Conservation (phyloP, 805 yeast species). For the Wickerhamomyces chambardii region DNA sequence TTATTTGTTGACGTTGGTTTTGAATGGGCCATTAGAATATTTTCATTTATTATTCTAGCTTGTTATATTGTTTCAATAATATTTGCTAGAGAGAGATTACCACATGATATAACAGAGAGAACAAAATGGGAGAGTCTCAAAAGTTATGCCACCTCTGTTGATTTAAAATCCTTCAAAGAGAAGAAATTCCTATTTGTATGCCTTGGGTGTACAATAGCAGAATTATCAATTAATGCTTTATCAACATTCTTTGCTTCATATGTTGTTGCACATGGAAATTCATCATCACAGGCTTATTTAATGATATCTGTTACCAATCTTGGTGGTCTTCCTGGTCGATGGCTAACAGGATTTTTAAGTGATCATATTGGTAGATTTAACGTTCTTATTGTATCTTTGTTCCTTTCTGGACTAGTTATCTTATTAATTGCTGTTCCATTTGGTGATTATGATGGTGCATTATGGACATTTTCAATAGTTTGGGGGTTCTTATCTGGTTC, state of each 20-base stretch:
- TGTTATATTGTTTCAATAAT: constrained; percentile 16
- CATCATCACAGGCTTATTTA: constrained; percentile 25
- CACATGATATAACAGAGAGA: neutral
- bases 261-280: constrained; percentile 14
- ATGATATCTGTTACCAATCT: constrained; percentile 31
- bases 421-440: constrained; percentile 27
- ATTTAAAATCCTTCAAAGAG: constrained; percentile 32
- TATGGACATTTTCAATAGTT: constrained; percentile 32
- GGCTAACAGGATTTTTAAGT: constrained; percentile 22
- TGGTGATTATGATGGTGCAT: constrained; percentile 21
- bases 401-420: constrained; percentile 24
- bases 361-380: constrained; percentile 38
- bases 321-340: constrained; percentile 23
- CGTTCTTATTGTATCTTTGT: constrained; percentile 25
- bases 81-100: constrained; percentile 10
- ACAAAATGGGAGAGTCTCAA: neutral
- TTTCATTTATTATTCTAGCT: constrained; percentile 30
- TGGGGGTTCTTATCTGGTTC: constrained; percentile 47
- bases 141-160: constrained; percentile 18
- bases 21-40: constrained; percentile 41
- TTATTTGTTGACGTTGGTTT: constrained; percentile 36
- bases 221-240: constrained; percentile 34
- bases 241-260: constrained; percentile 44
- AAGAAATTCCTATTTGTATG: constrained; percentile 31
- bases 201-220: constrained; percentile 34